Evolutionary conservation across 208 protist genomes (phyloP), one percentile per base, ranked within the genome.

Genomic region (Wallacemonas collosoma): DNA sequence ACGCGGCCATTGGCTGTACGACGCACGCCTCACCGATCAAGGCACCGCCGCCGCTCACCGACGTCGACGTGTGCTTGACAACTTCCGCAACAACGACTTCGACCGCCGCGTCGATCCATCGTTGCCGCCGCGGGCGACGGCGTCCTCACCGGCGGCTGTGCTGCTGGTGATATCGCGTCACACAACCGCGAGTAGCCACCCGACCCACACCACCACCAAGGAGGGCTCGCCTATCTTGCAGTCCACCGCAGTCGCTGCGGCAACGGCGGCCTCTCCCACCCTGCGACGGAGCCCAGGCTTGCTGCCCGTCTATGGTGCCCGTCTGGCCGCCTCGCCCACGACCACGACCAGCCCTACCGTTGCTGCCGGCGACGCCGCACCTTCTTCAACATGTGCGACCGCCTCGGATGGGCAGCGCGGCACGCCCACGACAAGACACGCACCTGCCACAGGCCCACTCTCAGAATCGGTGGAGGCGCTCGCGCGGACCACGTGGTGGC

Each of bases 401-500:
- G 38, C 26, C 58, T 14, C 5, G 17, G 39, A 41, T 12, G 41
- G 15, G 26, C 48, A 17, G 62, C 44, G 8, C 2, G 43, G 15
- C 44, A 26, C 4, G 50, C 26, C 61, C 2, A 57, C 35, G 53
- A 15, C n/a, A 58, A 8, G 53, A n/a, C 53, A 9, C 11, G 6
- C 53, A 58, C 53, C 26, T n/a, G 41, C 40, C 43, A 41, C 5
- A 60, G 26, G 26, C 26, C 26, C 26, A 26, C 26, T 26, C 26
- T 26, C 26, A 26, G 45, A 50, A 50, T 26, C 78, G 11, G 61
- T 87, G 39, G 57, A 77, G 50, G 75, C 79, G 35, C 73, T 90
- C n/a, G 56, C 58, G 14, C 64, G 67, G 5, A 72, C 85, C 40
- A 26, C 85, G 53, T 90, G 85, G 85, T 90, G 85, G 85, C 15